Base-by-base conservation (phyloP, 73 alveolate species). In the Uronychia setigera region DNA sequence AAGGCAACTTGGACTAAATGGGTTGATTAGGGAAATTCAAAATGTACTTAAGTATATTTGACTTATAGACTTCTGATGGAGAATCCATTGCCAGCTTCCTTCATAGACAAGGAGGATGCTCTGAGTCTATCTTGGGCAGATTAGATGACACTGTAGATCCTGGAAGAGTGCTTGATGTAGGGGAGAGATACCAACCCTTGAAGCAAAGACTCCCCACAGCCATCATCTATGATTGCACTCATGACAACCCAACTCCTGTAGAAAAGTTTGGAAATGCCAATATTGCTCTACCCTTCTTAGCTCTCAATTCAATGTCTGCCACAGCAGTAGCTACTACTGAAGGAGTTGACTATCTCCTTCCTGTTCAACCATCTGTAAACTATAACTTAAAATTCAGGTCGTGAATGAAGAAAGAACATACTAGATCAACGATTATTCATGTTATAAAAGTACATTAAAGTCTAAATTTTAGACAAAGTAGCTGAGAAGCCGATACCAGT, bases 211-310 rank as follows among this genome's bases (percentile, higher is more conserved):
- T 78, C 75, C 97, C 98, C n/a, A 82, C 81, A 74, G 93, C 94
- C 77, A 87, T 98, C 30, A 86, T 97, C 29, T 98, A 96, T 81
- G 99, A 98, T 86, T 91, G 95, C 85, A 96, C 99, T 60, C 99
- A 98, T 89, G 99, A 98, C 80, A 98, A 98, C 88, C 97, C 96
- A 58, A 86, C 99, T 30, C 89, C 95, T 26, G 80, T 92, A 0
- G 97, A 93, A 77, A 92, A 92, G 79, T 93, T 93, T 84, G 88
- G 88, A 31, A 92, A 94, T 60, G 91, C 92, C 35, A 90, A 95
- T 74, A 88, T 95, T 27, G 87, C 96, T 60, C 85, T 97, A 67
- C 95, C 98, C 5, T 94, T 89, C 59, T 84, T 96, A 82, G 99
- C 96, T 9, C 81, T 97, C 13, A 87, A 88, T 80, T 78, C 99